Evolutionary conservation across 306 rosid species (phyloP), one percentile per base, ranked within the genome.

Genomic region (Lathyrus sativus): DNA sequence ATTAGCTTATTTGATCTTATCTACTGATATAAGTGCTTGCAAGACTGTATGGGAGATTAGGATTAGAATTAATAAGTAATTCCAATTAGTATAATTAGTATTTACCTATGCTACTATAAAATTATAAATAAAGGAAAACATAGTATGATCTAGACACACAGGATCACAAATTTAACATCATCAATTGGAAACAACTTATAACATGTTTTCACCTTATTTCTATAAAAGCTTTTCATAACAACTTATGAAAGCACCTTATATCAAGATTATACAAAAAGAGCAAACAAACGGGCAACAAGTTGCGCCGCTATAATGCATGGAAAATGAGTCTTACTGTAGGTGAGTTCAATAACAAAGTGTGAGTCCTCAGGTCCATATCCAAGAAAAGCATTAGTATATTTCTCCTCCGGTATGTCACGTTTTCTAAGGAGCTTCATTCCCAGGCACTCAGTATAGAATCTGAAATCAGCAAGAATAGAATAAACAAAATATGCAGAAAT

Each of bases 341-440:
- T 95, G 62, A 95, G 91, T 74, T 95, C 99, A 64, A 95, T 79
- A 68, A 95, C 97, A 64, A 95, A 95, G 74, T 95, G 97, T 0
- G 96, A 88, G 81, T 95, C 99, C 82, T 95, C 97, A 4, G 96
- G 99, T 39, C 99, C 97, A 55, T 90, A 95, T 75, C 97, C 97
- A 63, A 95, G 97, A 78, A 95, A 95, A 62, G 92, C 97, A 73
- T 90, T 95, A 9, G 96, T 90, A 71, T 95, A 95, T 83, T 71
- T 88, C 83, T 91, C 99, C 83, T 95, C 99, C 2, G 99, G 97
- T 81, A 95, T 95, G 86, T 95, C 99, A 60, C 96, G 92, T 76
- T 85, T 95, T 67, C 97, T 77, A 67, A 95, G 89, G 54, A 95
- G 90, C 86, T 95, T 95, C 97, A 95, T 95, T 74, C 97, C 96